Percentiles rank a stretch among this genome's conserved stretches.
Evolutionary conservation across 805 yeast species (phyloP).

Genomic region (Candida coquimbonensis): DNA sequence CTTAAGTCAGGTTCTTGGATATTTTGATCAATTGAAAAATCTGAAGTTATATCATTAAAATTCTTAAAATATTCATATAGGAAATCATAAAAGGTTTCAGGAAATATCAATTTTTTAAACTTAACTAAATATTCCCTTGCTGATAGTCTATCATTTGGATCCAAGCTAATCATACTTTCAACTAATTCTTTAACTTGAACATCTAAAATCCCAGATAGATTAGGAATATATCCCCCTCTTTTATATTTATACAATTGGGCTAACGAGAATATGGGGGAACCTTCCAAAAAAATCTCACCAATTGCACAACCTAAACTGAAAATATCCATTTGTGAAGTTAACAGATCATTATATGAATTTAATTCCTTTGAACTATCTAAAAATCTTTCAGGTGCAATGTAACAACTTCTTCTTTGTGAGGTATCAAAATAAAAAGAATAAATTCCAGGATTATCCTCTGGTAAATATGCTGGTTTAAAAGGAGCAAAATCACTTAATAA

Average conservation of each 20-base stretch:
- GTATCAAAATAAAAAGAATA: conserved; percentile 91
- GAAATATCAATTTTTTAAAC: conserved; percentile 51
- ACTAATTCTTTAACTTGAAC: conserved; percentile 47
- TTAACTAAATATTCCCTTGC: conserved; percentile 47
- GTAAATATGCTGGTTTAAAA: conserved; percentile 77
- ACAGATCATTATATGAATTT: conserved; percentile 16
- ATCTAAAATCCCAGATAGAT: conserved; percentile 49
- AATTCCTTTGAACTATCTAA: conserved; percentile 20
- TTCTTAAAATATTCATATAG: conserved; percentile 59
- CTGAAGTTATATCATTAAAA: conserved; percentile 21
- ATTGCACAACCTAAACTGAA: conserved; percentile 82
- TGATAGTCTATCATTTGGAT: conserved; percentile 53
- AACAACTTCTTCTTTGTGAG: conserved; percentile 79
- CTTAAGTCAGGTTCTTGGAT: conserved; percentile 45
- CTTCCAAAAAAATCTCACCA: conserved; percentile 84
- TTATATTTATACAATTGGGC: conserved; percentile 83
- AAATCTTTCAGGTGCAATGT: conserved; percentile 92
- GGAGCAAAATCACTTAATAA: conserved; percentile 76
- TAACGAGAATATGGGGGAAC: conserved; percentile 77
- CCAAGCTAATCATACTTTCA: conserved; percentile 50
- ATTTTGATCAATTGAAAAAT: conserved; percentile 18
- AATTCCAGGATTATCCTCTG: conserved; percentile 90
- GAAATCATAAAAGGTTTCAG: conserved; percentile 59
- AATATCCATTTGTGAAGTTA: conserved; percentile 70
- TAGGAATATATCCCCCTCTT: conserved; percentile 59